phyloP scores from a whole-genome alignment of 2,329 filamentous ascomycete species.

The Fusarium sp. region DNA sequence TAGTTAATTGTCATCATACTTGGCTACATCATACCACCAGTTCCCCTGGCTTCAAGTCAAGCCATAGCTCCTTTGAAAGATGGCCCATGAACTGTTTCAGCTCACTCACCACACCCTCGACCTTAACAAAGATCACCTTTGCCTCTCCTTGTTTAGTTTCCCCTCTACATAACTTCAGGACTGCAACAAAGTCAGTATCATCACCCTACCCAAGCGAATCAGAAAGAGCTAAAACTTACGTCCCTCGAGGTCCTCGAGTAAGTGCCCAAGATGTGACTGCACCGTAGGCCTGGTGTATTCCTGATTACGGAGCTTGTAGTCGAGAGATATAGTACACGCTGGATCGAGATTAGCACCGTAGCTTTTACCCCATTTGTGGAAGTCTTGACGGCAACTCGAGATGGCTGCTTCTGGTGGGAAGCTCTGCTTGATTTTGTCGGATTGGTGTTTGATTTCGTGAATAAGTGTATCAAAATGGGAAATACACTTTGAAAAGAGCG shows the following conservation, averaged over 20 bases:
- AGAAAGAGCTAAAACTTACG: constrained; percentile 12
- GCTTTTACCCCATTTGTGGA: constrained; percentile 22
- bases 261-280: constrained; percentile 17
- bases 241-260: constrained; percentile 21
- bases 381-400: constrained; percentile 6
- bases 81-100: constrained; percentile 20
- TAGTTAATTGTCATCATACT: background rate
- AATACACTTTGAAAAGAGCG: constrained; percentile 19
- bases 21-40: background rate
- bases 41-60: constrained; percentile 19
- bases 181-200: constrained; percentile 4
- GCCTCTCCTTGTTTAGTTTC: constrained; percentile 6
- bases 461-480: constrained; percentile 12
- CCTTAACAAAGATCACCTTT: constrained; percentile 13
- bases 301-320: constrained; percentile 33
- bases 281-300: constrained; percentile 12
- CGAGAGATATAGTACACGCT: constrained; percentile 25
- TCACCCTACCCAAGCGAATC: fast-evolving
- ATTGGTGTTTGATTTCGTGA: background rate
- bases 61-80: constrained; percentile 35
- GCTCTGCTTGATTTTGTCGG: background rate
- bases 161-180: constrained; percentile 12
- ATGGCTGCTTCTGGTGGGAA: constrained; percentile 11
- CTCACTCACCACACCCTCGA: constrained; percentile 17
- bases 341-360: constrained; percentile 20